Percentiles rank a stretch among this genome's conserved stretches.
These are phyloP conservation scores for Apiotrichum siamense DNA, from an alignment of 1,284 basidiomycete genomes.

Conservation along the genomic window DNA sequence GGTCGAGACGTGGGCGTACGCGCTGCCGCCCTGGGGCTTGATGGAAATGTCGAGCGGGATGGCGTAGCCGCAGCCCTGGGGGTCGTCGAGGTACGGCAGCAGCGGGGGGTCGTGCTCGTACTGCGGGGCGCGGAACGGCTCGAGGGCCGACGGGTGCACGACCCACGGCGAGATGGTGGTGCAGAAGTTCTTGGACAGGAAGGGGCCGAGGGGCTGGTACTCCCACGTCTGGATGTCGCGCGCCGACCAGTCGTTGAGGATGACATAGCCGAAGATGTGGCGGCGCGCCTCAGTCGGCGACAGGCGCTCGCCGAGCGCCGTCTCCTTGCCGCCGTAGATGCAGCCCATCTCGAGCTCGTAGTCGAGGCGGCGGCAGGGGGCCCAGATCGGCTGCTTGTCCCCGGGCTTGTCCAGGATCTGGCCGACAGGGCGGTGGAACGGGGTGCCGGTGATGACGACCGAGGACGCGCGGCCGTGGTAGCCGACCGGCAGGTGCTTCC, in stretches of 20 bases:
- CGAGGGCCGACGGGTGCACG: constrained; percentile 19
- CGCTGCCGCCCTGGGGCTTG: constrained; percentile 5
- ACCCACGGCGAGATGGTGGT: constrained; percentile 29
- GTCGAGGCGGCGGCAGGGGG: constrained; percentile 20
- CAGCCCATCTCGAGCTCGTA: constrained; percentile 28
- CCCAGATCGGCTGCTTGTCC: constrained; percentile 20
- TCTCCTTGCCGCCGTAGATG: constrained; percentile 17
- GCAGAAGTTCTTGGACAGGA: constrained; percentile 28
- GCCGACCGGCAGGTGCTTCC: constrained; percentile 24
- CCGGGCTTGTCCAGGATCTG: constrained; percentile 20
- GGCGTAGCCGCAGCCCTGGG: constrained; percentile 10
- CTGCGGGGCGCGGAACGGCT: constrained; percentile 21
- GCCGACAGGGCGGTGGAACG: constrained; percentile 22
- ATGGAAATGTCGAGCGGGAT: constrained; percentile 14
- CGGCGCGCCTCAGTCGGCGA: constrained; percentile 14
- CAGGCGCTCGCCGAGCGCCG: constrained; percentile 20
- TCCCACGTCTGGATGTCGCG: constrained; percentile 27
- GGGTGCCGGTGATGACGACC: constrained; percentile 19
- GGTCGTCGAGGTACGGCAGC: constrained; percentile 21
- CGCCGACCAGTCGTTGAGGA: constrained; percentile 30
- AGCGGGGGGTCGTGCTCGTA: constrained; percentile 15
- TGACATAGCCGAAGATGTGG: constrained; percentile 22
- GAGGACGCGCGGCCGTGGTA: constrained; percentile 25
- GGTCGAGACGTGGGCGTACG: constrained; percentile 6
- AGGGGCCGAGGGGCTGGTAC: constrained; percentile 21